Evolutionary conservation across 768 basidiomycete genomes (phyloP).

Genomic region (Collybia sordida): DNA sequence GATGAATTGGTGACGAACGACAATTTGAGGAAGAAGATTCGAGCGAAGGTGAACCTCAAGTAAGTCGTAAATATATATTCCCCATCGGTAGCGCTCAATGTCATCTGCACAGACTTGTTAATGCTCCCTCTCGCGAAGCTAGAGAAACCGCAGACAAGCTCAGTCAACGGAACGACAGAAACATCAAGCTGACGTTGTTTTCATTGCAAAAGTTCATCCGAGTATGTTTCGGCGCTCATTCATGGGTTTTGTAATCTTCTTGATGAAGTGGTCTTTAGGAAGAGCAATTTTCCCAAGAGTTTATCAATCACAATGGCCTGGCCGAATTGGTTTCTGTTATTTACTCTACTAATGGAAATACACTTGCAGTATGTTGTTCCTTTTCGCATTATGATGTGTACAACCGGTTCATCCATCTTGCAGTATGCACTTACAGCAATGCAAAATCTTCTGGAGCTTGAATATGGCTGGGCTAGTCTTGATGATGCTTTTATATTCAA

Average conservation of each 20-base stretch:
- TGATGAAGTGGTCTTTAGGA: constrained; percentile 46
- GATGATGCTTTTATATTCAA: constrained; percentile 71
- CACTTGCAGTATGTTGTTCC: constrained; percentile 64
- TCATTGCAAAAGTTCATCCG: constrained; percentile 79
- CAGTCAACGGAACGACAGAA: constrained; percentile 53
- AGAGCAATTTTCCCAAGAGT: constrained; percentile 80
- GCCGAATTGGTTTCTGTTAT: constrained; percentile 71
- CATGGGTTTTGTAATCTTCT: not conserved
- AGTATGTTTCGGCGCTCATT: constrained; percentile 44
- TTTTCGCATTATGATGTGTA: constrained; percentile 1
- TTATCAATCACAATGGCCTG: constrained; percentile 72
- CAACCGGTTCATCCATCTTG: constrained; percentile 3
- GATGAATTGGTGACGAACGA: constrained; percentile 87
- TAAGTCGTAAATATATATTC: constrained; percentile 29
- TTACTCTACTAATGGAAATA: constrained; percentile 70
- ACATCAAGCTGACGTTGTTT: constrained; percentile 68
- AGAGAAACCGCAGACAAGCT: constrained; percentile 75
- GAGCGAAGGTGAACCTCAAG: constrained; percentile 76
- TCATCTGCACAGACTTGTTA: constrained; percentile 58
- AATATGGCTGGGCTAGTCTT: constrained; percentile 80
- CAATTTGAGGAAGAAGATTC: constrained; percentile 81
- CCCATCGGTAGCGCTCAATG: not conserved
- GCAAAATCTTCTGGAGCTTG: constrained; percentile 87
- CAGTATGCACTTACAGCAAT: constrained; percentile 85
- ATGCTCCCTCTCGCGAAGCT: constrained; percentile 78